These are phyloP conservation scores for Yamadazyma ubonensis DNA, from an alignment of 805 yeast genomes.

Conservation along the genomic window DNA sequence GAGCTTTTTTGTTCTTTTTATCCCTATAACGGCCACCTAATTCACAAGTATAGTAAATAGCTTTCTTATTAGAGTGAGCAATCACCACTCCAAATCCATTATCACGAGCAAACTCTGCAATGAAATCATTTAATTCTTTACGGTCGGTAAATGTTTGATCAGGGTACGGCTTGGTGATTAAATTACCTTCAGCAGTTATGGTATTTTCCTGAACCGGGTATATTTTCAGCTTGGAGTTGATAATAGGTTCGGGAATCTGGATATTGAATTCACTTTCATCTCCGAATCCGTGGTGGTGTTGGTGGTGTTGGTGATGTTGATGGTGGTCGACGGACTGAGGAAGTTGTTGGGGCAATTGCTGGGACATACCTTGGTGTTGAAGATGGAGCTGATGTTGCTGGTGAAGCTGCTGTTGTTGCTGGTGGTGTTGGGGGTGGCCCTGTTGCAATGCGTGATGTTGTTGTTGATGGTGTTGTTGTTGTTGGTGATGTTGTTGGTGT, in stretches of 20 bases:
- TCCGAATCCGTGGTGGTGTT: conserved; percentile 8
- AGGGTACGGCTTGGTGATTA: conserved; percentile 54
- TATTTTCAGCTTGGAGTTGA: conserved; percentile 42
- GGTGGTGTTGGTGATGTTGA: conserved; percentile 12
- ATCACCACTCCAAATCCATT: conserved; percentile 60
- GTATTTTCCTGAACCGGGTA: conserved; percentile 46
- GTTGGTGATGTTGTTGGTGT: conserved; percentile 12
- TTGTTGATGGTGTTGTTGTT: conserved; percentile 5
- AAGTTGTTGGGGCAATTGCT: conserved; percentile 7
- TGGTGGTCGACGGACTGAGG: conserved; percentile 5
- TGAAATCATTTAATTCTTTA: conserved; percentile 51
- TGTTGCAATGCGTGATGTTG: conserved; percentile 10
- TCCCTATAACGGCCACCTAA: conserved; percentile 57
- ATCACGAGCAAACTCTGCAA: conserved; percentile 54
- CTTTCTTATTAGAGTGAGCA: conserved; percentile 58
- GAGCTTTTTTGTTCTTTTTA: conserved; percentile 37
- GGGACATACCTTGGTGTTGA: conserved; percentile 9
- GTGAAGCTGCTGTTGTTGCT: conserved; percentile 10
- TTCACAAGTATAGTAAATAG: conserved; percentile 59
- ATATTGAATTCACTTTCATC: conserved; percentile 43
- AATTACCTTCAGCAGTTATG: conserved; percentile 48
- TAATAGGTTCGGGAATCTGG: conserved; percentile 47
- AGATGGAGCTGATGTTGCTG: conserved; percentile 10
- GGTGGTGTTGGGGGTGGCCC: conserved; percentile 5
- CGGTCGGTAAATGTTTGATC: conserved; percentile 52